Percentiles rank a stretch among this genome's conserved stretches.
These are phyloP conservation scores for Penicillium sp. DNA, from an alignment of 2,329 filamentous ascomycete species.

Conservation along the genomic window DNA sequence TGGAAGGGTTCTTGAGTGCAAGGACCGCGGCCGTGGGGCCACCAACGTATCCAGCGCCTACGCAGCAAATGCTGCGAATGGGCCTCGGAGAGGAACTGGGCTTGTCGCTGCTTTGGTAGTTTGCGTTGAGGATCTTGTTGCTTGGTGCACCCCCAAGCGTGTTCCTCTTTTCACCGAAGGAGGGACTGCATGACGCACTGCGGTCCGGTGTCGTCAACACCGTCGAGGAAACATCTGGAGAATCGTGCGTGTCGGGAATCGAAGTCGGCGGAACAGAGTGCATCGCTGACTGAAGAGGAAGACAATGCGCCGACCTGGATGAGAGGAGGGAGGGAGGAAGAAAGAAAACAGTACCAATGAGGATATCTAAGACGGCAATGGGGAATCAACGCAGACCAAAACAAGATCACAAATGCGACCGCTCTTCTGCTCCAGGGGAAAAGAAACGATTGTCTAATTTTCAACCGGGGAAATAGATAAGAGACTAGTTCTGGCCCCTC, in stretches of 20 bases:
- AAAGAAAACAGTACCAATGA: no score
- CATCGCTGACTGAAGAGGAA: neutral
- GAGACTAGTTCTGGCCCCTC: no score
- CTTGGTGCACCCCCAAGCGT: neutral
- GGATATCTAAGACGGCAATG: no score
- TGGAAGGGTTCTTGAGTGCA: constrained; percentile 22
- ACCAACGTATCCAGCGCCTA: constrained; percentile 23
- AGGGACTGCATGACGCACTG: constrained; percentile 7
- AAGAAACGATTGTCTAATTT: neutral
- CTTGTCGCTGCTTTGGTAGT: neutral
- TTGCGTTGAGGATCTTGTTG: neutral
- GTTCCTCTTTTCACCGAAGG: constrained; percentile 3
- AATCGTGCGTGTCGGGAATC: constrained; percentile 3
- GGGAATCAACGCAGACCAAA: no score
- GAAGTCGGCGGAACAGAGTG: neutral
- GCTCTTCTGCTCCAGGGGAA: neutral
- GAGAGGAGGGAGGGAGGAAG: no score
- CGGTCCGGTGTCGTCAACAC: constrained; percentile 5
- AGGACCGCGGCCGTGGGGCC: constrained; percentile 21
- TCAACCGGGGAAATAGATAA: neutral
- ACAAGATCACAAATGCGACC: no score
- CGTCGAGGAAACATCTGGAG: constrained; percentile 1
- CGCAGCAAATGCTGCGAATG: constrained; percentile 19
- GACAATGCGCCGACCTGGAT: no score
- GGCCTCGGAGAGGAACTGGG: neutral